Base-by-base conservation (phyloP, 352 stramenopile genomes). In the Globisporangium parvum region DNA sequence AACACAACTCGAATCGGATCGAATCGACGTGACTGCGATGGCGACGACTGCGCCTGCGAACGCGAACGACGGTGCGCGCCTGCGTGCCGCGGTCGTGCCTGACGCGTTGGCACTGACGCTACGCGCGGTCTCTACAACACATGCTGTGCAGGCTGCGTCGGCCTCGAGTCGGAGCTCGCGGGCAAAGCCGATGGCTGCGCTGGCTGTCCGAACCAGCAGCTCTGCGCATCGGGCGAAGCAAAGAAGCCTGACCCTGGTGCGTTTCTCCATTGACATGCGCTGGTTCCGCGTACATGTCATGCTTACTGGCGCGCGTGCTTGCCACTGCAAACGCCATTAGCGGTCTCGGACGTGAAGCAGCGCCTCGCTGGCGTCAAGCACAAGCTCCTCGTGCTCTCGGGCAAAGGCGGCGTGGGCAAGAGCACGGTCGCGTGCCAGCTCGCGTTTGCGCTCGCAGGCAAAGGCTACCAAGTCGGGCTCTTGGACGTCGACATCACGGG, bases 401-500 rank as follows among this genome's bases (percentile, higher is more conserved):
- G 98, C 46, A 99, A 99, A 75, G 98, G 98, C 24, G 98, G 98
- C 53, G 98, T 99, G 5, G 98, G 98, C 37, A 99, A 99, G 80
- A 98, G 86, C 45, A 99, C 97, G 0, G 80, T 99, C n/a, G 91
- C 95, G 15, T 98, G 94, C 51, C 97, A 99, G 71, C 70, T 99
- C 15, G 96, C 96, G 15, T 99, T 99, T 67, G 88, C 92, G 0
- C 75, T 99, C 15, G 95, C 96, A 0, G 70, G 79, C 11, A 81
- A 97, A 57, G 97, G 96, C 20, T 97, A 95, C 63, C 91, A 97
- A 53, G 88, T 96, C n/a, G 98, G 98, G 10, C 78, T 99, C 20
- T 68, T 99, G 31, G 98, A 99, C 70, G 91, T 99, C 17, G 98
- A 99, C 70, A 99, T 99, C 48, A 99, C 97, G 53, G 98, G 98